These are phyloP conservation scores for Picea glauca DNA, from an alignment of 75 land plant species.

Conservation along the genomic window DNA sequence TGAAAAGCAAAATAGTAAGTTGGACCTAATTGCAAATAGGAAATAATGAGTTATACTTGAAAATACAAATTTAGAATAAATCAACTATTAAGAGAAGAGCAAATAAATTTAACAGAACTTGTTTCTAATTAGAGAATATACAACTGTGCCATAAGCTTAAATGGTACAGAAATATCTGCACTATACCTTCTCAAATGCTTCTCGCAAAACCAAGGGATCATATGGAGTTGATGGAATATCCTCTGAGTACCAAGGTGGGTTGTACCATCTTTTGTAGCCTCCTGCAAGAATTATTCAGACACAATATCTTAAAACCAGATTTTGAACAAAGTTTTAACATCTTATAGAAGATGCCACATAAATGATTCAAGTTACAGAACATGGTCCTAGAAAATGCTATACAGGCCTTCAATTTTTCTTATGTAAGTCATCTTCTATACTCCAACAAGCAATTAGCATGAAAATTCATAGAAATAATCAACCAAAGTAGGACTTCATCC, in stretches of 20 bases:
- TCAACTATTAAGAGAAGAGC: background rate
- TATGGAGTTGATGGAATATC: constrained; percentile 65
- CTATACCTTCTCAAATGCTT: constrained; percentile 74
- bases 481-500: background rate
- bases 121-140: background rate
- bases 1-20: background rate
- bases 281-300: constrained; percentile 33
- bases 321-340: background rate
- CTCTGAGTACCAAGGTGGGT: constrained; percentile 80
- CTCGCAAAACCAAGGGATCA: constrained; percentile 56
- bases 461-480: background rate
- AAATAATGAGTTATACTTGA: background rate
- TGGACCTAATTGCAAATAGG: background rate
- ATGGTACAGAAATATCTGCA: background rate
- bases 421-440: background rate
- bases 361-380: background rate
- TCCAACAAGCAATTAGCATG: background rate
- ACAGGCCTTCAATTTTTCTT: background rate
- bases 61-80: background rate
- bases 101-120: background rate
- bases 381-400: background rate
- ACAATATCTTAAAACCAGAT: background rate
- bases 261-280: constrained; percentile 72
- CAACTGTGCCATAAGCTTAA: background rate
- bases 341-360: background rate